Evolutionary conservation across 495 filamentous ascomycete genomes (phyloP), one percentile per base, ranked within the genome.

Genomic region (Rostrohypoxylon terebratum): DNA sequence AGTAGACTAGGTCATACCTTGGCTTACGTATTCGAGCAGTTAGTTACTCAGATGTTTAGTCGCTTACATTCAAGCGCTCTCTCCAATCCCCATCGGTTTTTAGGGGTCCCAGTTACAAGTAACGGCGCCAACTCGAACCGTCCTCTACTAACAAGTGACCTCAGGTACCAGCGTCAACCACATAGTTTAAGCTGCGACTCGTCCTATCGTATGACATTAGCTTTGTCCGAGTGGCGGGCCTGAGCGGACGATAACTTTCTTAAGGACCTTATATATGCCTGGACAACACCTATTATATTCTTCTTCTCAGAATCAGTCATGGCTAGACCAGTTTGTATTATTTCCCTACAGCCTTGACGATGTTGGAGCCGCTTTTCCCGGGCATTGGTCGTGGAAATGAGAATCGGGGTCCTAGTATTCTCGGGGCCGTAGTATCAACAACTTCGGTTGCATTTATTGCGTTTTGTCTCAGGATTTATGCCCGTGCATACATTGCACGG

Each of bases 401-500:
- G 28, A 72, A 81, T 66, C 78, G 81, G 54, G 83, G 83, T 0
- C 81, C 80, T 1, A 70, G 73, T 53, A 82, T 86, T 44, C 59
- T 85, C n/a, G 79, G 78, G 1, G 82, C 81, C 0, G 77, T 83
- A 3, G 31, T 77, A 16, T 67, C 79, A 40, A 73, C 77, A 28
- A 84, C 83, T 7, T 58, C 80, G 0, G 77, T 84, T 13, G 72
- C 75, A 0, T 71, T 81, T 21, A 31, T 79, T 36, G 57, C 58
- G 0, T 59, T 68, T 38, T 48, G 25, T n/a, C 45, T 54, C 18
- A 80, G 87, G 50, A 77, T 87, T 25, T 87, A 79, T 45, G 86
- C 86, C 47, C 83, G 86, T 8, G 38, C 75, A 6, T 69, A 70
- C 20, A 77, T 88, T 60, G 66, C 85, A 25, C 81, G 79, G 18